phyloP scores from a whole-genome alignment of 768 basidiomycete genomes.

The Termitomyces sp. region DNA sequence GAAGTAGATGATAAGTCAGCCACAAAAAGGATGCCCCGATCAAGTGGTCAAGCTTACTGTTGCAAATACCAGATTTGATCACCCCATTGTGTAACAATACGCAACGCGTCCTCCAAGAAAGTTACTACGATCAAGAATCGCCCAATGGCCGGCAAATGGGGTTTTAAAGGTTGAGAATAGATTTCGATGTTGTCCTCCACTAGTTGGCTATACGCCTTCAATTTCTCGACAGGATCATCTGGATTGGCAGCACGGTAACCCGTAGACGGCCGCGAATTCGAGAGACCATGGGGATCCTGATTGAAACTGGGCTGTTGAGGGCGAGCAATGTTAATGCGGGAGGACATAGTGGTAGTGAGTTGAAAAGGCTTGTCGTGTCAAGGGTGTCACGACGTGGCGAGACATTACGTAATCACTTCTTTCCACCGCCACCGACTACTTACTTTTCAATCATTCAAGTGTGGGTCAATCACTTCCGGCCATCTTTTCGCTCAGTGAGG shows the following conservation, averaged over 20 bases:
- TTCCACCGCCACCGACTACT: conserved; percentile 4
- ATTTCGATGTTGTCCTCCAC: conserved; percentile 92
- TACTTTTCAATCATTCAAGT: not conserved
- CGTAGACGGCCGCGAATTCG: conserved; percentile 60
- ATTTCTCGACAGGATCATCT: conserved; percentile 76
- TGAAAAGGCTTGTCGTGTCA: conserved; percentile 35
- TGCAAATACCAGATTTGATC: conserved; percentile 99
- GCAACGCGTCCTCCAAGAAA: conserved; percentile 92
- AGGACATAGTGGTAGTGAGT: conserved; percentile 54
- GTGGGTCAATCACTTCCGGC: not conserved
- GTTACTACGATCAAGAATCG: conserved; percentile 97
- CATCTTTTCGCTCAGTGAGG: not conserved
- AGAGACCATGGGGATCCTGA: conserved; percentile 74
- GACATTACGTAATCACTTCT: conserved; percentile 27
- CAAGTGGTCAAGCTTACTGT: conserved; percentile 41
- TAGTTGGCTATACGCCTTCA: conserved; percentile 62
- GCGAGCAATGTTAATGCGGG: conserved; percentile 78
- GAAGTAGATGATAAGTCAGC: conserved; percentile 9
- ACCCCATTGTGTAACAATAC: conserved; percentile 91
- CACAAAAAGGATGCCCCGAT: not conserved
- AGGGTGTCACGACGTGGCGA: conserved; percentile 43
- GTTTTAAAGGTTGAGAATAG: conserved; percentile 88
- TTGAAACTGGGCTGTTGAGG: conserved; percentile 56
- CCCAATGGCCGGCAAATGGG: conserved; percentile 90
- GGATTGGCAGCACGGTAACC: conserved; percentile 80